phyloP scores from a whole-genome alignment of 345 rosid genomes.

The Hibiscus tridactylites region DNA sequence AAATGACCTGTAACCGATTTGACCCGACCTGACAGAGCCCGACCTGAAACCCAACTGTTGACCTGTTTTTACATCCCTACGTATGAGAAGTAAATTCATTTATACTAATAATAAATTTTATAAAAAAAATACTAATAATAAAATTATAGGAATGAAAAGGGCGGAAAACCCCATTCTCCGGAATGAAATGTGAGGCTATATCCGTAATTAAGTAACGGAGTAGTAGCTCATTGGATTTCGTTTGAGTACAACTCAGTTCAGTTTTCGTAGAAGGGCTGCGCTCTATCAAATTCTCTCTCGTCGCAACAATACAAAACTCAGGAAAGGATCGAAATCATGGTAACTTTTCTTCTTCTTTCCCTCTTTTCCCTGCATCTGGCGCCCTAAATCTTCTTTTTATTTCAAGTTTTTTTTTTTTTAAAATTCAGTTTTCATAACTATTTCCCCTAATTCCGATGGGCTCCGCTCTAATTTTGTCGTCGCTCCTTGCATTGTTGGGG shows the following conservation, averaged over 20 bases:
- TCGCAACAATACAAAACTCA: background rate
- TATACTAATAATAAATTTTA: too few relatives aligned
- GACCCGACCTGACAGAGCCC: too few relatives aligned
- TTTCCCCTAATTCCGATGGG: background rate
- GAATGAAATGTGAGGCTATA: background rate
- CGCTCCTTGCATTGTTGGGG: background rate
- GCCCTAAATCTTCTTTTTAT: background rate
- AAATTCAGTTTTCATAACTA: background rate
- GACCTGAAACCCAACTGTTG: too few relatives aligned
- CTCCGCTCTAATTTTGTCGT: background rate
- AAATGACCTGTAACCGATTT: too few relatives aligned
- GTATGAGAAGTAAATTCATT: too few relatives aligned
- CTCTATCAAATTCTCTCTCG: background rate
- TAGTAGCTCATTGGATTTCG: background rate
- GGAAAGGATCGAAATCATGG: conserved; percentile 1
- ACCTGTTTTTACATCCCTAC: too few relatives aligned
- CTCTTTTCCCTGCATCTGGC: too few relatives aligned
- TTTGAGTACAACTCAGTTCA: background rate
- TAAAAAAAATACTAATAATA: too few relatives aligned
- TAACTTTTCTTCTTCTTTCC: background rate
- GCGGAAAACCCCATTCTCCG: background rate
- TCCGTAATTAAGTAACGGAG: background rate
- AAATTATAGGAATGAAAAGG: background rate
- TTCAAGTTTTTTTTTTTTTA: background rate
- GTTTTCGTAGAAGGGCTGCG: background rate